Evolutionary conservation across 148 eudicot species (phyloP).

Genomic region (Cornus kousa): DNA sequence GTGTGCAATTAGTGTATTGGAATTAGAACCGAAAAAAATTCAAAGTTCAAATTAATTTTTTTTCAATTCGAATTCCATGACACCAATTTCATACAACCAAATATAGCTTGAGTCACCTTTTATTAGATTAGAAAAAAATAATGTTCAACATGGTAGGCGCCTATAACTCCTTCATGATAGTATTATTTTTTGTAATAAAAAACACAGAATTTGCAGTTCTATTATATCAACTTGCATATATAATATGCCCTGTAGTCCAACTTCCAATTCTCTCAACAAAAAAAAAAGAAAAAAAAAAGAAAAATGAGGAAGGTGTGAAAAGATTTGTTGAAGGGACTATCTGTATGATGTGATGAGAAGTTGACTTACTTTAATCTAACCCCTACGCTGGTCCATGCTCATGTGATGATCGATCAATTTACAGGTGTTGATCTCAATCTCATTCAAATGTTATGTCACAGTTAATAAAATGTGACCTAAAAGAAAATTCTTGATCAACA

Average conservation of each 20-base stretch:
- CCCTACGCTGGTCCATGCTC: too few species aligned
- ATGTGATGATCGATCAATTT: background rate
- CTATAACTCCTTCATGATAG: too few species aligned
- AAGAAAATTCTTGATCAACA: background rate
- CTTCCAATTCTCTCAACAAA: background rate
- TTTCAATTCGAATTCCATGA: too few species aligned
- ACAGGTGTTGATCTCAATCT: background rate
- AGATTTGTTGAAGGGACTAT: background rate
- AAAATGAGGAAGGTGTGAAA: constrained; percentile 1
- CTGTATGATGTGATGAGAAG: constrained; percentile 1
- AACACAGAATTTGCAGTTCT: background rate
- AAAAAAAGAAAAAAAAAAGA: background rate
- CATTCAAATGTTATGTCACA: background rate
- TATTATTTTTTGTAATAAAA: too few species aligned
- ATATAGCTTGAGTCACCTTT: background rate
- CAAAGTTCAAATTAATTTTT: too few species aligned
- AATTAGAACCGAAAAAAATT: too few species aligned
- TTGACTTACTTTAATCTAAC: constrained; percentile 5
- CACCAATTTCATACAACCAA: too few species aligned
- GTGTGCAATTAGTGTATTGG: too few species aligned
- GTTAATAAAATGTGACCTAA: background rate
- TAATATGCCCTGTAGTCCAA: too few species aligned
- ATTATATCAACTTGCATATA: too few species aligned
- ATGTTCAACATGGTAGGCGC: background rate
- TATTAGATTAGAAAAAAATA: background rate